Conservation (phyloP, 257 asterid genomes). For the Solanum tacnaense region DNA sequence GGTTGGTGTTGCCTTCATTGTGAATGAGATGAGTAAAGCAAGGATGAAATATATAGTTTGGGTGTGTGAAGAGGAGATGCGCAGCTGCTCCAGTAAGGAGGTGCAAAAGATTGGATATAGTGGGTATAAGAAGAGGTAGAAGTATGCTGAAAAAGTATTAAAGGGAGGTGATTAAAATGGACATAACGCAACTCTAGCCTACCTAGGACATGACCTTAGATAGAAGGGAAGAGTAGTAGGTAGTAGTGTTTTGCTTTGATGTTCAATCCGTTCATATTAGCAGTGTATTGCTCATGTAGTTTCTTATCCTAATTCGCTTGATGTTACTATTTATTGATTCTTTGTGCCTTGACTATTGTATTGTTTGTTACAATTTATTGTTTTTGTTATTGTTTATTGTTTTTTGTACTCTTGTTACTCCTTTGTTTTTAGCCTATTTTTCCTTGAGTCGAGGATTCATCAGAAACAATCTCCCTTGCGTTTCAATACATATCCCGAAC, state of each 20-base stretch:
- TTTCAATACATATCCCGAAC: background rate
- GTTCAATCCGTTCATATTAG: background rate
- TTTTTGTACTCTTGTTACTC: background rate
- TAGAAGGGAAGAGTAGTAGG: background rate
- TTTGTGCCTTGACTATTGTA: background rate
- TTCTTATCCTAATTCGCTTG: background rate
- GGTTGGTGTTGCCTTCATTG: no score
- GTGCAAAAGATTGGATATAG: background rate
- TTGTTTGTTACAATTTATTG: background rate
- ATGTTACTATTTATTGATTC: background rate
- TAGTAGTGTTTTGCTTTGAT: background rate
- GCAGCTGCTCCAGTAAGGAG: background rate
- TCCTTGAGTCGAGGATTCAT: background rate
- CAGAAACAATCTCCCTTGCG: fast-evolving
- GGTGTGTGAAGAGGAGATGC: background rate
- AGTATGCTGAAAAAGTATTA: no score
- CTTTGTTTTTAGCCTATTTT: no score
- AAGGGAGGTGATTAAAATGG: no score
- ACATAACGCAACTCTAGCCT: background rate
- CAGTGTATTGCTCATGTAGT: background rate
- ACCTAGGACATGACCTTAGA: background rate
- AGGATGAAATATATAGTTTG: background rate
- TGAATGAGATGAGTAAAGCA: background rate
- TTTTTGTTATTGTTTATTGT: no score
- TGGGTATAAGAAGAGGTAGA: background rate